Base-by-base conservation (phyloP, 306 rosid genomes). In the Fagus crenata region DNA sequence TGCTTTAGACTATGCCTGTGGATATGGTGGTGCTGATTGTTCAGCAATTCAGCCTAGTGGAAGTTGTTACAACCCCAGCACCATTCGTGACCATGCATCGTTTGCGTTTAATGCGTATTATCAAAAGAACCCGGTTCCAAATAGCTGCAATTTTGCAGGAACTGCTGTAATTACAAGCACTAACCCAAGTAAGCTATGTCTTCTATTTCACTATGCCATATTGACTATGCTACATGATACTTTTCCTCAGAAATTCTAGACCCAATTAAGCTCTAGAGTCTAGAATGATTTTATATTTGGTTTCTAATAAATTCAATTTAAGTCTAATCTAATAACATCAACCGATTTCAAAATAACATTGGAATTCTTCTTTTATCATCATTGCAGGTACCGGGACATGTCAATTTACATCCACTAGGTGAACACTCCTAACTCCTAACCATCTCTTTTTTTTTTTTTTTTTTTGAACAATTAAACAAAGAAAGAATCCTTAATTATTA, bases 1-100 rank as follows among this genome's bases (percentile, higher is more conserved):
- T 76, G 97, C 97, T 75, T 74, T 92, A 86, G 97, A 92, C 78
- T 92, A 90, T 87, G 96, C 96, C 13, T 92, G 97, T 81, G 97
- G 97, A 42, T 76, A 78, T 78, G 96, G 90, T 69, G 91, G 90
- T 32, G 79, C 84, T 53, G 97, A 90, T 78, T 92, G 97, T 74
- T 83, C 90, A 7, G 87, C 82, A 71, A 87, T 92, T 86, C 96
- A 90, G 80, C 77, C 82, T 28, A 89, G 89, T 69, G 89, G 92
- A 69, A 90, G 72, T 70, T 92, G 97, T 82, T 92, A 87, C 76
- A 87, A 78, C 41, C 96, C 97, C 4, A 86, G 36, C 71, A 78
- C 82, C 49, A 14, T 92, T 1, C 79, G 81, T 22, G 92, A 90
- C 31, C 97, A 87, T 81, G 93, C 97, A 67, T 90, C 97, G 74